Base-by-base conservation (phyloP, 2,329 filamentous ascomycete species). In the Monosporascus cannonballus region DNA sequence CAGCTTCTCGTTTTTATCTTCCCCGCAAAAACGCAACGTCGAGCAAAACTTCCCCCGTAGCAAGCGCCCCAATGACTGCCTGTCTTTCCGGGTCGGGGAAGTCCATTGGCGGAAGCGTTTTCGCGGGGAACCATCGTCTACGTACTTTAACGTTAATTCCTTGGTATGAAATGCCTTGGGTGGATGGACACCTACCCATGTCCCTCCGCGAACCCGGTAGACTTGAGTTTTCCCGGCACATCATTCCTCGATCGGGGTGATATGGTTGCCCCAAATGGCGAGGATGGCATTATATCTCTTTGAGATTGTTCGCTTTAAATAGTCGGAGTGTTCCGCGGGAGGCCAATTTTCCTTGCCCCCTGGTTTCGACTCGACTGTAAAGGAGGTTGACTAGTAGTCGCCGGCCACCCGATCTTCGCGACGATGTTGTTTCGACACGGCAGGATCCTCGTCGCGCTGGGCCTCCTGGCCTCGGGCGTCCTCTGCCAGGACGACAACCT, bases 401-500 rank as follows among this genome's bases (percentile, higher is more conserved):
- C 24, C 24, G 18, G 22, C 22, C 18, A 20, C 18, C 39, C 34
- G 18, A 49, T 11, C 6, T n/a, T 24, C n/a, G 47, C 36, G 25
- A 45, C 51, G 51, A 55, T 51, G 50, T 24, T 51, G 24, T 49
- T 44, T 38, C 41, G 20, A 24, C n/a, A 27, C 25, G 46, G 44
- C 6, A 27, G 34, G 11, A 6, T 56, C 5, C 22, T 57, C n/a
- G 41, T 46, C 34, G 24, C 51, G 30, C 50, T 64, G n/a, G 54
- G 54, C 22, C 51, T 53, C 22, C 48, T 63, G 25, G 22, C 56
- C 24, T 47, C 58, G 2, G 42, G 50, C 34, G 58, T 52, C 8
- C 47, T 52, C 14, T 51, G 57, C 41, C 63, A 64, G 50, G 56
- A 57, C 30, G 72, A 74, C 48, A 64, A 68, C 9, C 61, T 76